phyloP scores from a whole-genome alignment of 2,329 filamentous ascomycete genomes.

The Cadophora malorum region DNA sequence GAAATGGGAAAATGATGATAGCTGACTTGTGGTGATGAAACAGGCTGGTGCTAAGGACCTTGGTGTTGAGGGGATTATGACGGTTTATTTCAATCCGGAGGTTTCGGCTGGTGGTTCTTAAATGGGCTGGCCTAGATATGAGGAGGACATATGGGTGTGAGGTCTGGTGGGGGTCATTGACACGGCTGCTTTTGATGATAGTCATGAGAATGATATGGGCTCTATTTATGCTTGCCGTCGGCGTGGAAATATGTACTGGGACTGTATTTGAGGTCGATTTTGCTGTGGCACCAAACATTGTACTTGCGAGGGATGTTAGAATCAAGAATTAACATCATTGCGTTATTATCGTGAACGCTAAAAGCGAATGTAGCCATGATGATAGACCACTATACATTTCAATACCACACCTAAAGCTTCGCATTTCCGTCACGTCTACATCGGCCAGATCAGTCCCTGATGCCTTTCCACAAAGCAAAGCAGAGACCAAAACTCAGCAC shows the following conservation, averaged over 20 bases:
- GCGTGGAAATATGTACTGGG: too few species aligned
- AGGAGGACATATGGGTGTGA: too few species aligned
- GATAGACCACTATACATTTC: neutral
- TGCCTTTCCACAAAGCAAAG: neutral
- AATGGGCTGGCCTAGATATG: neutral
- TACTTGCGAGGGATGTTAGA: too few species aligned
- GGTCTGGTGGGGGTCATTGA: too few species aligned
- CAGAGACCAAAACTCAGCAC: neutral
- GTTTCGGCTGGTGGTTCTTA: neutral
- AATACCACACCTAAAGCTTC: conserved; percentile 17
- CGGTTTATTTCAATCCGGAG: conserved; percentile 41
- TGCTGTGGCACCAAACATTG: too few species aligned
- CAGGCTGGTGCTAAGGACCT: conserved; percentile 26
- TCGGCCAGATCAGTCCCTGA: neutral
- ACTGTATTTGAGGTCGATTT: too few species aligned
- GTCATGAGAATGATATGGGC: too few species aligned
- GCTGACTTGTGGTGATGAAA: neutral
- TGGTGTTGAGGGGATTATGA: conserved; percentile 39
- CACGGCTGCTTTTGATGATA: too few species aligned
- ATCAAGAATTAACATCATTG: too few species aligned
- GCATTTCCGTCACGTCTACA: conserved; percentile 13
- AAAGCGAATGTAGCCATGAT: neutral
- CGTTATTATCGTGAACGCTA: neutral
- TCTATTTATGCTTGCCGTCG: too few species aligned
- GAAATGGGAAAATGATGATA: too few species aligned